These are phyloP conservation scores for Leptographium flavum DNA, from an alignment of 2,329 filamentous ascomycete genomes.

Conservation along the genomic window DNA sequence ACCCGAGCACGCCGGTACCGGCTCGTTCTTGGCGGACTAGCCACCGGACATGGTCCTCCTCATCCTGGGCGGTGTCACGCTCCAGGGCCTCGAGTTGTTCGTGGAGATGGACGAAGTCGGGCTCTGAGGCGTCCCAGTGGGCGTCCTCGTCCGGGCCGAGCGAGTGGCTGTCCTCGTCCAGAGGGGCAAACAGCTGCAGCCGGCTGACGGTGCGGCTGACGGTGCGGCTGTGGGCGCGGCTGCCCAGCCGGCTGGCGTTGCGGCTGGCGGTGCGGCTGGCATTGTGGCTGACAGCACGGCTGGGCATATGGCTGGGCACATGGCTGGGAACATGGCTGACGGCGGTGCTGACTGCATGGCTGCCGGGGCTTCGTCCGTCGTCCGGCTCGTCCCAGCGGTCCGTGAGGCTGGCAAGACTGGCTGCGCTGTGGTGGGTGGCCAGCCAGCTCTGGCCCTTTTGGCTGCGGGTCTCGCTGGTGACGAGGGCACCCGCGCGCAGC, in stretches of 20 bases:
- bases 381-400: constrained; percentile 35
- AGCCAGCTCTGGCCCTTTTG: constrained; percentile 58
- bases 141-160: constrained; percentile 13
- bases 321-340: constrained; percentile 33
- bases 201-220: constrained; percentile 33
- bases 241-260: constrained; percentile 13
- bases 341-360: not conserved
- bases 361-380: constrained; percentile 2
- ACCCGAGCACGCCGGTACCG: constrained; percentile 33
- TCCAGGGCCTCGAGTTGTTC: constrained; percentile 43
- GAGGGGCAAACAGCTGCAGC: constrained; percentile 29
- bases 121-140: constrained; percentile 25
- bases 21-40: constrained; percentile 39
- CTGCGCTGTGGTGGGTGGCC: constrained; percentile 49
- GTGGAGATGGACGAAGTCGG: constrained; percentile 50
- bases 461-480: constrained; percentile 48
- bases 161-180: constrained; percentile 16
- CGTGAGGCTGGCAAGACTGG: constrained; percentile 40
- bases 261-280: constrained; percentile 33
- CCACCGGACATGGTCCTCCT: constrained; percentile 43
- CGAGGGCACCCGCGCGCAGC: constrained; percentile 45
- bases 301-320: constrained; percentile 9
- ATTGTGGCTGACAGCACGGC: not conserved
- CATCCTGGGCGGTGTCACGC: constrained; percentile 31
- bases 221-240: not conserved